These are phyloP conservation scores for Neurospora tetrasperma DNA, from an alignment of 495 filamentous ascomycete genomes.

Conservation along the genomic window DNA sequence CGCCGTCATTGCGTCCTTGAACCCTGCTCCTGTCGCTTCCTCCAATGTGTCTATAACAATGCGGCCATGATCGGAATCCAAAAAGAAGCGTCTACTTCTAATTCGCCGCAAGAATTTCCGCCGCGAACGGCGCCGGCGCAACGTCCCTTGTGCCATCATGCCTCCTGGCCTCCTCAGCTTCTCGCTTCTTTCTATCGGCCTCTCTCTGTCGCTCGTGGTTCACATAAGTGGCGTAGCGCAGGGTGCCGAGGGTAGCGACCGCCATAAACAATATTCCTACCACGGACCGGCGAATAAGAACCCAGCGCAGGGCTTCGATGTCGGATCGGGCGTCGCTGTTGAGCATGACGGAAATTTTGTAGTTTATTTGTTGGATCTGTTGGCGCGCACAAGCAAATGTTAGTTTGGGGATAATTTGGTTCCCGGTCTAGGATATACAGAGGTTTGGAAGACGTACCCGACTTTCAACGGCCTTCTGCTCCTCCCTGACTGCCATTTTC, in stretches of 20 bases:
- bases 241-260: conserved; percentile 34
- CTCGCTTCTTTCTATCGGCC: conserved; percentile 21
- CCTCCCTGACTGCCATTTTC: conserved; percentile 79
- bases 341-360: conserved; percentile 80
- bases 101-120: conserved; percentile 37
- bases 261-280: conserved; percentile 62
- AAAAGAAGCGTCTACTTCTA: conserved; percentile 6
- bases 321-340: conserved; percentile 82
- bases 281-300: conserved; percentile 76
- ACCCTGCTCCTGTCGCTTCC: not conserved
- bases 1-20: not conserved
- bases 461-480: conserved; percentile 74
- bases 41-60: not conserved
- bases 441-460: conserved; percentile 33
- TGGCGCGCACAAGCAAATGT: not conserved
- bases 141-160: conserved; percentile 29
- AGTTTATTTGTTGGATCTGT: conserved; percentile 83
- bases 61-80: not conserved
- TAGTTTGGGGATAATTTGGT: not conserved
- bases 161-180: conserved; percentile 23
- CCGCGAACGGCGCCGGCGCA: conserved; percentile 29
- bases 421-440: not conserved
- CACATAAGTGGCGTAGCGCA: conserved; percentile 39
- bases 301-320: conserved; percentile 84
- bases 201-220: conserved; percentile 32